phyloP scores from a whole-genome alignment of 179 eudicot genomes.

The Pouteria campechiana region DNA sequence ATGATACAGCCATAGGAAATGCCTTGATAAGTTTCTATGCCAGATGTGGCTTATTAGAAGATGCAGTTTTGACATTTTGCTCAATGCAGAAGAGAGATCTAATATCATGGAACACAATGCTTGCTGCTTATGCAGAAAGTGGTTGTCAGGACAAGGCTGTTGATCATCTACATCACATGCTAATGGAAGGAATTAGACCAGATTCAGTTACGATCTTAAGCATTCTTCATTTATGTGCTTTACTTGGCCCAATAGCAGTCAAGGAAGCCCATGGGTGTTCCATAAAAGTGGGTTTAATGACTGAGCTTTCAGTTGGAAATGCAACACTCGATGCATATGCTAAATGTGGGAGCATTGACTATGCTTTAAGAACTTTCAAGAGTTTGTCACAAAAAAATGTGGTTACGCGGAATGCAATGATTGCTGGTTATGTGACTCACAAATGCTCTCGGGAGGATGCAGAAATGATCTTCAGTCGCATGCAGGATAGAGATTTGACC shows the following conservation, averaged over 20 bases:
- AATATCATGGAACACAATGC: constrained; percentile 68
- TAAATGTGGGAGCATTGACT: constrained; percentile 38
- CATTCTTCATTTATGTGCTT: constrained; percentile 38
- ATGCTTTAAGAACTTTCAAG: constrained; percentile 39
- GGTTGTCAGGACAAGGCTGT: constrained; percentile 18
- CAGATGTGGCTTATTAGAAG: constrained; percentile 30
- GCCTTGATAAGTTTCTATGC: constrained; percentile 54
- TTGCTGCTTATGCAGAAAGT: constrained; percentile 37
- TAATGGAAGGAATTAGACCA: constrained; percentile 30
- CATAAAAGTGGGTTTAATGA: constrained; percentile 21
- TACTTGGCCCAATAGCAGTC: constrained; percentile 18
- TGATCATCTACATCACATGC: constrained; percentile 30
- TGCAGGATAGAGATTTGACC: constrained; percentile 30
- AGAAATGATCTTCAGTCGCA: constrained; percentile 8
- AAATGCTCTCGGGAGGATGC: constrained; percentile 23
- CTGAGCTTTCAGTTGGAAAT: constrained; percentile 28
- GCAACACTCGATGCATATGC: constrained; percentile 68
- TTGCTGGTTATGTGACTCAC: constrained; percentile 15
- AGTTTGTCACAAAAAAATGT: constrained; percentile 17
- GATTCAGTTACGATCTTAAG: constrained; percentile 52
- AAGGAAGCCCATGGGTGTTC: constrained; percentile 60
- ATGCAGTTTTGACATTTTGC: constrained; percentile 31
- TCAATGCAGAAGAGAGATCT: constrained; percentile 32
- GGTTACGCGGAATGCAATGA: constrained; percentile 20
- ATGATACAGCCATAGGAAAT: constrained; percentile 39